Evolutionary conservation across 139 green algal species (phyloP), one percentile per base, ranked within the genome.

Genomic region (Pseudopediastrum boryanum): DNA sequence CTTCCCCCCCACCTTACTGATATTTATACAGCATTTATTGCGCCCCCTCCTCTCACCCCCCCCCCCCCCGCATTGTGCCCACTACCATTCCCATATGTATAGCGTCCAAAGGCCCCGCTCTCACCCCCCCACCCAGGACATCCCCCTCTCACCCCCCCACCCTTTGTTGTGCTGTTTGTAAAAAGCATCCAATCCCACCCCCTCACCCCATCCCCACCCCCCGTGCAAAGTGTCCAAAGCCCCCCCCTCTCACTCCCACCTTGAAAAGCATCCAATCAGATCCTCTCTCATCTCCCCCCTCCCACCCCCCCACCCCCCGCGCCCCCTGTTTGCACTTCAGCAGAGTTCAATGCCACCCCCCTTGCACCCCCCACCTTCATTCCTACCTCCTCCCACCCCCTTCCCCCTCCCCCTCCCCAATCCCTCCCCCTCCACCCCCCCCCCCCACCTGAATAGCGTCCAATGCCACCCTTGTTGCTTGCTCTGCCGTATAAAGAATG

Each of bases 401-500:
- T n/a, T n/a, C n/a, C n/a, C n/a, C n/a, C n/a, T n/a, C n/a, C n/a
- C n/a, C n/a, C n/a, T n/a, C n/a, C n/a, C n/a, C n/a, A n/a, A n/a
- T 48, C n/a, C 8, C 46, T 48, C 27, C 41, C n/a, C 4, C 50
- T 43, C n/a, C 52, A n/a, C 59, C 59, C 4, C 73, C 44, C 23
- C 29, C 69, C 2, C 41, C 21, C 59, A 92, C 90, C 87, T 97
- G 94, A 21, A 98, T 97, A 1, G 91, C 92, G 50, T 98, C 92
- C 33, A 98, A 75, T 1, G 95, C 93, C 21, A 89, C 82, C 39
- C 90, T 83, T 0, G 95, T 98, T 29, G 92, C 95, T 0, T 75
- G 71, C 79, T 98, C 95, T 0, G 94, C 94, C 8, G 90, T 82
- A 62, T 92, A 93, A 44, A 98, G 85, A 51, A 98, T 98, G 29